Evolutionary conservation across 176 grass and related monocot genomes (phyloP).

Genomic region (Zizania latifolia): DNA sequence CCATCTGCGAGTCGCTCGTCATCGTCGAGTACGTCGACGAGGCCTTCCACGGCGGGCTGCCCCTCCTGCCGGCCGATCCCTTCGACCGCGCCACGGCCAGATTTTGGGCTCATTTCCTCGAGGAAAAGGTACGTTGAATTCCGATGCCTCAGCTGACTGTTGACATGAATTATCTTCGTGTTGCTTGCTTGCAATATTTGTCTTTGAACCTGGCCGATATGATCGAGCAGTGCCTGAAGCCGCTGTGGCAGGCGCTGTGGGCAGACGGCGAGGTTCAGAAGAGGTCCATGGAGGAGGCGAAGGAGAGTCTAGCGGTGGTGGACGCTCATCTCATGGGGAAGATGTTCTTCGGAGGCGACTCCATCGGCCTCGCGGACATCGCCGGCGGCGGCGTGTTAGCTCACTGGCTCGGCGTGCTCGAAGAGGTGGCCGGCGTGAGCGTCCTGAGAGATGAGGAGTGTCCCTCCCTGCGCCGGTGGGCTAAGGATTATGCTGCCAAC

Average conservation of each 20-base stretch:
- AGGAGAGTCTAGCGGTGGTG: not conserved
- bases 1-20: constrained; percentile 35
- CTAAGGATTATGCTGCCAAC: not conserved
- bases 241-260: constrained; percentile 33
- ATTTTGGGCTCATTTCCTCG: too few species aligned
- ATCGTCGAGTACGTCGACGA: constrained; percentile 55
- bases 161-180: too few species aligned
- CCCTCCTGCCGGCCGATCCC: constrained; percentile 5
- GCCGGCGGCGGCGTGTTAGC: not conserved
- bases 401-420: not conserved
- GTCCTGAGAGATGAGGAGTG: not conserved
- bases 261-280: constrained; percentile 21
- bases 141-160: too few species aligned
- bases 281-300: not conserved
- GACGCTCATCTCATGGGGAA: not conserved
- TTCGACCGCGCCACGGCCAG: not conserved
- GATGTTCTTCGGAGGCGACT: not conserved
- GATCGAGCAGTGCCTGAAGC: constrained; percentile 1
- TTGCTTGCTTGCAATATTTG: too few species aligned
- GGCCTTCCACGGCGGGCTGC: constrained; percentile 17
- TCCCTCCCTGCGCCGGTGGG: not conserved
- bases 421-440: not conserved
- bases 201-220: too few species aligned
- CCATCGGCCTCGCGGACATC: not conserved
- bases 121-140: too few species aligned